Base-by-base conservation (phyloP, 495 filamentous ascomycete species). In the Penicillium roqueforti region DNA sequence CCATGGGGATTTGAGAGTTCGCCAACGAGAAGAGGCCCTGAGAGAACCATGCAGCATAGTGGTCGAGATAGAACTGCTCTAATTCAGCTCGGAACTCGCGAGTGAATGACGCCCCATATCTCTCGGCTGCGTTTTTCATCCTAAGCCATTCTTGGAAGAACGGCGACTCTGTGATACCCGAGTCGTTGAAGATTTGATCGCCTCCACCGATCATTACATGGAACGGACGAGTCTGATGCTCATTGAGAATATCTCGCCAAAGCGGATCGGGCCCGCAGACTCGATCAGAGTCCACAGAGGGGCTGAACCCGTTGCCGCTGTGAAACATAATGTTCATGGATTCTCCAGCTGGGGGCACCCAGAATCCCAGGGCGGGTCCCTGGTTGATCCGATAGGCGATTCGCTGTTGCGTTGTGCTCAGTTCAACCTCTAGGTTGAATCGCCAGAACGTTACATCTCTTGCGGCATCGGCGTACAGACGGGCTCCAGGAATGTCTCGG, bases 281-380 rank as follows among this genome's bases (percentile, higher is more conserved):
- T 41, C 80, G 72, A 61, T 91, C 73, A 1, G 91, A 70, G 52
- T 97, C 82, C 46, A 89, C 88, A 58, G 80, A 87, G 49, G 87
- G 65, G 58, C 87, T 90, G 73, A 98, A 97, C 37, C 95, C 93
- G 68, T 98, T 98, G 77, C 95, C 95, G 66, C 85, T 92, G 76
- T 97, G 82, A 72, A 95, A 97, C 91, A 97, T 95, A 60, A 95
- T 89, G 72, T 97, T 96, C 95, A 98, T 97, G 7, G 87, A 80
- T 70, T 96, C 81, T 20, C 84, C 87, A 46, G 76, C 79, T 47
- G 87, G 88, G 9, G 93, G 93, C 1, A 98, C 90, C 93, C 93
- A 98, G 70, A 98, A 98, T 9, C 85, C 87, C 23, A 92, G 81
- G 13, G 91, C 85, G 6, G 92, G 91, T 4, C 91, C 93, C 55